phyloP scores from a whole-genome alignment of 2,329 filamentous ascomycete species.

The Pyrenochaeta sp. region DNA sequence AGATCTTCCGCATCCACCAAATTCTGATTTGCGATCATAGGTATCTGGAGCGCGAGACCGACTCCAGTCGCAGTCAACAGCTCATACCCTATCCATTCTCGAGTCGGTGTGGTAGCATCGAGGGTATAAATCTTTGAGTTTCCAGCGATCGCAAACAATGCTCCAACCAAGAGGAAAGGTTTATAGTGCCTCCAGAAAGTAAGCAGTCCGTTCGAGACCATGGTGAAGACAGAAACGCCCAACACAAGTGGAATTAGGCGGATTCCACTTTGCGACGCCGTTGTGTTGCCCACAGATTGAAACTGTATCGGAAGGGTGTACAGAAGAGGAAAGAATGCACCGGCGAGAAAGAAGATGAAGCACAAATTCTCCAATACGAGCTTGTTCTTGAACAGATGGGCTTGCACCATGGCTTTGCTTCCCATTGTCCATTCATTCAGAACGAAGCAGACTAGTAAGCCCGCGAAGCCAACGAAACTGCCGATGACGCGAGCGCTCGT shows the following conservation, averaged over 20 bases:
- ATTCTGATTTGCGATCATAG: conserved; percentile 51
- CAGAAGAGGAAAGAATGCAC: conserved; percentile 36
- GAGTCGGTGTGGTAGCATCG: conserved; percentile 43
- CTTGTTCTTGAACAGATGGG: conserved; percentile 27
- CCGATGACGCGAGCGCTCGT: conserved; percentile 53
- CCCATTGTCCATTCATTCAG: conserved; percentile 36
- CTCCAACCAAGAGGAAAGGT: conserved; percentile 49
- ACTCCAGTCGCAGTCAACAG: conserved; percentile 54
- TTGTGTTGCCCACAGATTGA: conserved; percentile 33
- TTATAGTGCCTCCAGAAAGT: conserved; percentile 50
- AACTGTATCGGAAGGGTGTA: conserved; percentile 40
- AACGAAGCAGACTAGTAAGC: conserved; percentile 54
- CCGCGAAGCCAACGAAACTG: conserved; percentile 57
- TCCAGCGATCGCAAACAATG: conserved; percentile 29
- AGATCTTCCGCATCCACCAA: conserved; percentile 47
- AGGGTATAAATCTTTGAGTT: conserved; percentile 44
- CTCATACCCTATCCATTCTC: conserved; percentile 59
- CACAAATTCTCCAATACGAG: conserved; percentile 21
- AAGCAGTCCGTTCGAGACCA: conserved; percentile 33
- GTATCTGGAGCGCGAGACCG: conserved; percentile 53
- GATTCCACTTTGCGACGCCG: conserved; percentile 35
- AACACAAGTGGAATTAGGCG: conserved; percentile 38
- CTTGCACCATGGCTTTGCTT: conserved; percentile 36
- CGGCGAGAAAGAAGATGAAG: conserved; percentile 34
- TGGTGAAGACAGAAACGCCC: conserved; percentile 35